phyloP scores from a whole-genome alignment of 140 eudicot genomes.

The Cichorium intybus region DNA sequence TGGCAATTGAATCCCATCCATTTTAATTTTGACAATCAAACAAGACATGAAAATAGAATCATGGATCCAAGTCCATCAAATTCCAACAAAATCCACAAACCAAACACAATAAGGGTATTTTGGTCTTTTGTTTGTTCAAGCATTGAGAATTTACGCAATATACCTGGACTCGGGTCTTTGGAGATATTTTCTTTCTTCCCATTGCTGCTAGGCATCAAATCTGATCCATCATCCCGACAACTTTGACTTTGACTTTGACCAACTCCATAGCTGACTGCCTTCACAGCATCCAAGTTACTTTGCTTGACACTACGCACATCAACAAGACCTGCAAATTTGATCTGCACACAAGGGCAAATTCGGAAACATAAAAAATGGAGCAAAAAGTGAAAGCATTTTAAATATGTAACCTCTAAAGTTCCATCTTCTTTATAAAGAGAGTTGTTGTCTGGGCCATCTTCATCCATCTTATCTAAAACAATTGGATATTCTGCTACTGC shows the following conservation, averaged over 20 bases:
- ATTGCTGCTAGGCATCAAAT: slow-evolving; percentile 28
- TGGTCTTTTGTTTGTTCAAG: not conserved
- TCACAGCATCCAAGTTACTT: slow-evolving; percentile 29
- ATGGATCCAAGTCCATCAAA: too few relatives aligned
- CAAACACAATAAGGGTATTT: too few relatives aligned
- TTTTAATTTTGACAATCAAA: too few relatives aligned
- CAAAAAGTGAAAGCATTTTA: slow-evolving; percentile 1
- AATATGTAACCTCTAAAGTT: slow-evolving; percentile 85
- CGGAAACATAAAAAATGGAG: not conserved
- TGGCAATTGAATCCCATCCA: too few relatives aligned
- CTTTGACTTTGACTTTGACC: slow-evolving; percentile 11
- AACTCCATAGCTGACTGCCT: slow-evolving; percentile 26
- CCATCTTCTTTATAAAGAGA: slow-evolving; percentile 84
- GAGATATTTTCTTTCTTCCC: slow-evolving; percentile 29
- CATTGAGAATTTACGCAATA: not conserved
- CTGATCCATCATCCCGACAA: slow-evolving; percentile 19
- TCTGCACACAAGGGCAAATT: slow-evolving; percentile 42
- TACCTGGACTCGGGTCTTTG: slow-evolving; percentile 29
- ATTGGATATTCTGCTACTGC: slow-evolving; percentile 74
- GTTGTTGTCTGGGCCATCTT: slow-evolving; percentile 49
- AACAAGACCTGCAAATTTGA: slow-evolving; percentile 63
- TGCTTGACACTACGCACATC: slow-evolving; percentile 58
- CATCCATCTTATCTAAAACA: slow-evolving; percentile 40
- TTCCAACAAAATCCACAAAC: too few relatives aligned
- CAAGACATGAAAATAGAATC: too few relatives aligned